Evolutionary conservation across 1,284 basidiomycete genomes (phyloP).

Genomic region (Apiotrichum akiyoshidainum): DNA sequence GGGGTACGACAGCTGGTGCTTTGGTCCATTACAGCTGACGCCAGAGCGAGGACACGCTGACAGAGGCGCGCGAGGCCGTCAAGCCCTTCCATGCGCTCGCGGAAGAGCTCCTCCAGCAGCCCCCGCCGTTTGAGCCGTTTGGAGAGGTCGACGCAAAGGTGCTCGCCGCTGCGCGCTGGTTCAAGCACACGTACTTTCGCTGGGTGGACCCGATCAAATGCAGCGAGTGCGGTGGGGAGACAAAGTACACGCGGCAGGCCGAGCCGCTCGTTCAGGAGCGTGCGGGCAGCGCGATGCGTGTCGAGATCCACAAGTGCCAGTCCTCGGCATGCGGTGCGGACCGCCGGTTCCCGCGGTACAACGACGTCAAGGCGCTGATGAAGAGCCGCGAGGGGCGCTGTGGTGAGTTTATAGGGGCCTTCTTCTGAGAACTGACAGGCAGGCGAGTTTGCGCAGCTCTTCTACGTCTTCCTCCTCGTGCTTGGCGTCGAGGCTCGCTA

Average conservation of each 20-base stretch:
- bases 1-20: not conserved
- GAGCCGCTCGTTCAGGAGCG: constrained; percentile 38
- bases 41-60: not conserved
- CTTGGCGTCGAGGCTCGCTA: constrained; percentile 51
- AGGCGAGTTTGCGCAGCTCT: constrained; percentile 54
- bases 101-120: not conserved
- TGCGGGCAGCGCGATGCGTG: constrained; percentile 43
- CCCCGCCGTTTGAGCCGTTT: constrained; percentile 32
- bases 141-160: constrained; percentile 39
- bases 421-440: not conserved
- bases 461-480: constrained; percentile 51
- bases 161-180: constrained; percentile 52
- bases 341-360: constrained; percentile 51
- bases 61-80: not conserved
- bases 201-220: constrained; percentile 55
- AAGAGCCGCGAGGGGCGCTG: constrained; percentile 50
- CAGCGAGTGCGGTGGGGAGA: constrained; percentile 40
- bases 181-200: constrained; percentile 51
- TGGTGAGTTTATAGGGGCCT: constrained; percentile 48
- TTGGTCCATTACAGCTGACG: not conserved
- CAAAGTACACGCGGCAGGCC: constrained; percentile 19
- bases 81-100: not conserved
- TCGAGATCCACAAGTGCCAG: constrained; percentile 46
- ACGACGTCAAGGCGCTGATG: constrained; percentile 43
- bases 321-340: constrained; percentile 29